phyloP scores from a whole-genome alignment of 2,329 filamentous ascomycete species.

The Tolypocladium tundrense region DNA sequence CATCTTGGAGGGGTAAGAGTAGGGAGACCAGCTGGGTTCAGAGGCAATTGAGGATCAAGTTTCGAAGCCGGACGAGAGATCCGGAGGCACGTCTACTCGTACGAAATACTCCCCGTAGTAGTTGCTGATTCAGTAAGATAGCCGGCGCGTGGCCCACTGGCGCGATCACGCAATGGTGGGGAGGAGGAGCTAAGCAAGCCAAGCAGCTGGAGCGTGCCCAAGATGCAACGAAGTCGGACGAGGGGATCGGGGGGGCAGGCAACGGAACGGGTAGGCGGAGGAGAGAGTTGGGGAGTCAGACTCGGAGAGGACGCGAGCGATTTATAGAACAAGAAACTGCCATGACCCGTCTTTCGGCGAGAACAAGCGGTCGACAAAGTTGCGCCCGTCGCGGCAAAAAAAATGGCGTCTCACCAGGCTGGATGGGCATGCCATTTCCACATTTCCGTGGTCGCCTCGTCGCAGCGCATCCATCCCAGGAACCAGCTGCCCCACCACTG shows the following conservation, averaged over 20 bases:
- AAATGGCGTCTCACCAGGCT: not conserved
- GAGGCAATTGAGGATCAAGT: not conserved
- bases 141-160: conserved; percentile 5
- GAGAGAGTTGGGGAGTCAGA: not conserved
- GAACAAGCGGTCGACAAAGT: not conserved
- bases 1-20: conserved; percentile 30
- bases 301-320: not conserved
- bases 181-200: conserved; percentile 9
- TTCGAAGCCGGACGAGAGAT: not conserved
- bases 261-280: not conserved
- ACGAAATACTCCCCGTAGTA: too few relatives aligned
- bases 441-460: not conserved
- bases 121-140: not conserved
- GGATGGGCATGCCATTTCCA: not conserved
- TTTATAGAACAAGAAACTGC: not conserved
- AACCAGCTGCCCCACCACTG: not conserved
- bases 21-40: conserved; percentile 1
- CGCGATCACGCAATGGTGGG: conserved; percentile 22
- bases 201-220: conserved; percentile 3
- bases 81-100: not conserved
- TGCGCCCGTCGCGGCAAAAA: not conserved
- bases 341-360: not conserved
- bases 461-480: not conserved
- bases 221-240: not conserved
- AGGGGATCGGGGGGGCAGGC: not conserved